Conservation (phyloP, 805 yeast genomes). For the Aciculoconidium aculeatum region DNA sequence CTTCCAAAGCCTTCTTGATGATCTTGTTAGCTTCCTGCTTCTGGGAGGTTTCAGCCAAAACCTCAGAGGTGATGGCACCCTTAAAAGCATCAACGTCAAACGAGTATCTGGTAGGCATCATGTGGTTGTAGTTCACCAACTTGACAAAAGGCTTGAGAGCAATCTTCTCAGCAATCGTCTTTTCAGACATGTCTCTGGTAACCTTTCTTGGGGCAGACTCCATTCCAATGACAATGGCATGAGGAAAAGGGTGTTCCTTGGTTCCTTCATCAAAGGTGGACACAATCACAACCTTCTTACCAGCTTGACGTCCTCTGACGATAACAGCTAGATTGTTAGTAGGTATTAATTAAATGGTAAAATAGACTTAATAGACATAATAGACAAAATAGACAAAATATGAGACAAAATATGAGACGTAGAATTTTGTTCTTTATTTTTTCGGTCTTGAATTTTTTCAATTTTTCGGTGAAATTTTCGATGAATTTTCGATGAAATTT, state of each 20-base stretch:
- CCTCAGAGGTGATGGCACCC: conserved; percentile 83
- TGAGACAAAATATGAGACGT: too few species aligned
- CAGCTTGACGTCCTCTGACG: conserved; percentile 99
- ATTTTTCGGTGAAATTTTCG: too few species aligned
- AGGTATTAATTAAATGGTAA: conserved; percentile 1
- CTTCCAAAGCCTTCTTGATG: conserved; percentile 98
- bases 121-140: conserved; percentile 98
- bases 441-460: too few species aligned
- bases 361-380: too few species aligned
- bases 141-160: conserved; percentile 98
- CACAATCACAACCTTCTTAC: conserved; percentile 99
- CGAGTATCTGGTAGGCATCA: conserved; percentile 99
- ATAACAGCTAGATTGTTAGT: conserved; percentile 68
- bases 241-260: conserved; percentile 98
- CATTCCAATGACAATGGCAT: conserved; percentile 98
- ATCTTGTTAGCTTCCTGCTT: conserved; percentile 98
- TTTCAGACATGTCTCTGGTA: conserved; percentile 89
- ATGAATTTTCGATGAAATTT: too few species aligned
- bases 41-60: conserved; percentile 96
- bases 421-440: too few species aligned
- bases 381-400: too few species aligned
- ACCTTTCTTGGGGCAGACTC: conserved; percentile 98
- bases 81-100: conserved; percentile 95
- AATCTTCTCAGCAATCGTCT: conserved; percentile 96
- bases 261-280: conserved; percentile 98